Percentiles rank a stretch among this genome's conserved stretches.
Evolutionary conservation across 2,329 filamentous ascomycete species (phyloP).

Genomic region (Sordariomycetes sp.): DNA sequence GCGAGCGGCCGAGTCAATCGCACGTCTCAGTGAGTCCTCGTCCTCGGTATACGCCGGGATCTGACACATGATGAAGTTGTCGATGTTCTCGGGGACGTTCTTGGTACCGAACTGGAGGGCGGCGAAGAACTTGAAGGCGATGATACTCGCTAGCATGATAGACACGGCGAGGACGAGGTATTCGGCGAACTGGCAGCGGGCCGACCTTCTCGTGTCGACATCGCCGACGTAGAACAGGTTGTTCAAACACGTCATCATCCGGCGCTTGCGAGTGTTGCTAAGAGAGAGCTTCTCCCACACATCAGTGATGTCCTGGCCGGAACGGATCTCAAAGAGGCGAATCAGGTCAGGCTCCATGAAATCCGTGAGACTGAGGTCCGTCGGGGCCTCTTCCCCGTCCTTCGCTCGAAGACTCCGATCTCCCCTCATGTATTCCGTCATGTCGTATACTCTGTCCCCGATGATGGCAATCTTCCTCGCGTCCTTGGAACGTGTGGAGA

Average conservation of each 20-base stretch:
- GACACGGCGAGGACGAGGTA: conserved; percentile 85
- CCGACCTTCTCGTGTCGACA: conserved; percentile 79
- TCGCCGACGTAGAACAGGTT: conserved; percentile 92
- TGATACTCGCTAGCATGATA: conserved; percentile 64
- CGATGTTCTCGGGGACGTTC: conserved; percentile 86
- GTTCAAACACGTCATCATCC: conserved; percentile 76
- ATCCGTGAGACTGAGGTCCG: conserved; percentile 40
- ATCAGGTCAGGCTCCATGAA: conserved; percentile 74
- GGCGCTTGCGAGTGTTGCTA: conserved; percentile 36
- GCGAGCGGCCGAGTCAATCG: conserved; percentile 87
- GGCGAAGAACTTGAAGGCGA: conserved; percentile 93
- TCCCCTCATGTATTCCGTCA: conserved; percentile 70
- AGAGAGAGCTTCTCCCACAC: conserved; percentile 64
- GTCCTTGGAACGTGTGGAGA: conserved; percentile 42
- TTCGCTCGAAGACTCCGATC: conserved; percentile 53
- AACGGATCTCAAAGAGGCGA: conserved; percentile 59
- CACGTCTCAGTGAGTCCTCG: conserved; percentile 90
- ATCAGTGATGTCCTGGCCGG: conserved; percentile 72
- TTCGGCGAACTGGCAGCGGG: conserved; percentile 71
- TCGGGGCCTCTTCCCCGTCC: conserved; percentile 30
- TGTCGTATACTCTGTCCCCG: conserved; percentile 70
- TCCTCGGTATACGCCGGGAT: conserved; percentile 97
- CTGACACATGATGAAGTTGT: conserved; percentile 97
- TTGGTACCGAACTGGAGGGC: conserved; percentile 88
- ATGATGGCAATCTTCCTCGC: conserved; percentile 62